Evolutionary conservation across 768 basidiomycete genomes (phyloP), one percentile per base, ranked within the genome.

Genomic region (Strobilomyces echinocephalus): DNA sequence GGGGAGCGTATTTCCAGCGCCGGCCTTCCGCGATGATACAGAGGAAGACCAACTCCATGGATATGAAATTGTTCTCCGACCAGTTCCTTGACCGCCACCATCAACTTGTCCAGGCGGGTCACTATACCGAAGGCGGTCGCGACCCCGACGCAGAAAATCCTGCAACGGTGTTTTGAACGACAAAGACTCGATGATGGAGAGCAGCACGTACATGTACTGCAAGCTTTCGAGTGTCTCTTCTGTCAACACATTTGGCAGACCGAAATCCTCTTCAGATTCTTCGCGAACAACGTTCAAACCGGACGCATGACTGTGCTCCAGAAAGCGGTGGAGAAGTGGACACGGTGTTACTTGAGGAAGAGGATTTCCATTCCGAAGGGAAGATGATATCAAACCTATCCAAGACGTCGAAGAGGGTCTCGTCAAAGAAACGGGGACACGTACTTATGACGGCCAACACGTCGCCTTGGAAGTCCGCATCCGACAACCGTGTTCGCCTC

Each of bases 61-160:
- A 92, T 87, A 63, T 91, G 87, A 65, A 87, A 91, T 59, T 88
- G 86, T 65, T 93, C 91, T 2, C 91, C 91, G 1, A 93, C 88
- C 42, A 93, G 73, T 68, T 92, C 88, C 65, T 94, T 94, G 15
- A 83, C 81, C 3, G 88, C 88, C 3, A 91, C 63, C 83, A 93
- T 88, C 53, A 93, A 69, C 48, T 80, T 73, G 63, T 94, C 91
- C 12, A 94, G 71, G 10, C 88, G 79, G 7, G 79, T 78, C n/a
- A 93, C 72, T 38, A 93, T 79, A 0, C 79, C 76, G 58, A 79
- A 87, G 0, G 85, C 75, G 1, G 84, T 86, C 1, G 87, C 79
- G 20, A 87, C 82, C 8, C 85, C 88, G 10, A 88, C 87, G 49
- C 82, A 85, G 62, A 87, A 88, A 58, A 73, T 82, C 62, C 84